Percentiles rank a stretch among this genome's conserved stretches.
Conservation (phyloP, 2,329 filamentous ascomycete species). For the Parastagonospora nodorum region DNA sequence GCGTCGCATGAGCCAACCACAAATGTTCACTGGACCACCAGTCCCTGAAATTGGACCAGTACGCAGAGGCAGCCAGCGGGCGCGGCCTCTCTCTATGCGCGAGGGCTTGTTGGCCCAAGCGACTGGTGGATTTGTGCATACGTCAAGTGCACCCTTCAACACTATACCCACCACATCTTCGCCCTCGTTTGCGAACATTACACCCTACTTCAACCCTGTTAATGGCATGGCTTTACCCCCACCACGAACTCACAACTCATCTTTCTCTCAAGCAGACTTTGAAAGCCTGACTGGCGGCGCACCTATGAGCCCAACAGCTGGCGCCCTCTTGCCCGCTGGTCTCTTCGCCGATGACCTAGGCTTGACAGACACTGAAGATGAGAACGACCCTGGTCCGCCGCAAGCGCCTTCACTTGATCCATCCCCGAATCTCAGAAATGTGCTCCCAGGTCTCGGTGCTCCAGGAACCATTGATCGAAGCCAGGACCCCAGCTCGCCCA, state of each 20-base stretch:
- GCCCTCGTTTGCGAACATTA: slow-evolving; percentile 57
- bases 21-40: slow-evolving; percentile 41
- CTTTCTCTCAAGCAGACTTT: slow-evolving; percentile 65
- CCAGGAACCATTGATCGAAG: slow-evolving; percentile 42
- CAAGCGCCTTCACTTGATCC: slow-evolving; percentile 30
- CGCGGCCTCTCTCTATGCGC: slow-evolving; percentile 47
- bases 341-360: slow-evolving; percentile 69
- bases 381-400: slow-evolving; percentile 35
- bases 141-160: slow-evolving; percentile 52
- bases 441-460: slow-evolving; percentile 50
- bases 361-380: slow-evolving; percentile 41
- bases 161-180: slow-evolving; percentile 54
- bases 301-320: slow-evolving; percentile 77
- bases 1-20: slow-evolving; percentile 46
- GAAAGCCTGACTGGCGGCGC: slow-evolving; percentile 66
- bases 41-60: slow-evolving; percentile 37
- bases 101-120: slow-evolving; percentile 38
- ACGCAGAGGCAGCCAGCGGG: slow-evolving; percentile 49
- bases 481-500: slow-evolving; percentile 50
- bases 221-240: slow-evolving; percentile 65
- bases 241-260: slow-evolving; percentile 27
- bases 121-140: slow-evolving; percentile 41
- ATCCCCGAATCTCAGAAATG: slow-evolving; percentile 37
- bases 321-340: slow-evolving; percentile 72
- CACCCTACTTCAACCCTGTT: slow-evolving; percentile 61